Evolutionary conservation across 2,329 filamentous ascomycete species (phyloP), one percentile per base, ranked within the genome.

Genomic region (Cytospora mali): DNA sequence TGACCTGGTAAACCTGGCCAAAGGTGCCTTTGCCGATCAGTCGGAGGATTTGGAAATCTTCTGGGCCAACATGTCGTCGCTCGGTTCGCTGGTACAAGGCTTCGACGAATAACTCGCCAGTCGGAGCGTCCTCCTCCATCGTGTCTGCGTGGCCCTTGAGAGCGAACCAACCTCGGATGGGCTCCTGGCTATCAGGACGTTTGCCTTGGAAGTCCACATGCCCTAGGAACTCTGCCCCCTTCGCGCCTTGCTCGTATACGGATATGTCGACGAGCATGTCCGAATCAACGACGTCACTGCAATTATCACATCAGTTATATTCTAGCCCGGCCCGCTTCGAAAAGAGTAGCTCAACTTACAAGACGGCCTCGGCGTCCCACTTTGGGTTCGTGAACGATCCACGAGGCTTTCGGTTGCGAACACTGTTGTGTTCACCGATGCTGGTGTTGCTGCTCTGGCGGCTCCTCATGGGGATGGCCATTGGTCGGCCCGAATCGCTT

Each of bases 21-120:
- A 99, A 99, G 0, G 95, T 99, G 60, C 95, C 95, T 77, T 98
- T 98, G 66, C 95, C 95, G 68, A 99, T 98, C 62, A 99, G 86
- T 75, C 96, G 95, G 66, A 99, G 79, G 58, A 99, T 96, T 70
- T 96, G 89, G 76, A 99, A 99, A 74, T 99, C 95, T 68, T 92
- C 92, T 2, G 95, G 95, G 1, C 95, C 95, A 71, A 94, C 96
- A 67, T 95, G 91, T 75, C 89, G 96, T 80, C 92, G 94, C 66
- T 96, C 93, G 1, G 89, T 89, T 72, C 89, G 88, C 71, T 97
- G 92, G 75, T 95, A 99, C 23, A 86, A 83, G 62, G 96, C 89
- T 69, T 93, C 89, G 52, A 99, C 86, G 69, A 91, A 91, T 56
- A 99, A 90, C 73, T 99, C 94, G 58, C 95, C 95, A 0, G 94